phyloP scores from a whole-genome alignment of 108 stramenopile species.

The Pseudonitzschia pungens region DNA sequence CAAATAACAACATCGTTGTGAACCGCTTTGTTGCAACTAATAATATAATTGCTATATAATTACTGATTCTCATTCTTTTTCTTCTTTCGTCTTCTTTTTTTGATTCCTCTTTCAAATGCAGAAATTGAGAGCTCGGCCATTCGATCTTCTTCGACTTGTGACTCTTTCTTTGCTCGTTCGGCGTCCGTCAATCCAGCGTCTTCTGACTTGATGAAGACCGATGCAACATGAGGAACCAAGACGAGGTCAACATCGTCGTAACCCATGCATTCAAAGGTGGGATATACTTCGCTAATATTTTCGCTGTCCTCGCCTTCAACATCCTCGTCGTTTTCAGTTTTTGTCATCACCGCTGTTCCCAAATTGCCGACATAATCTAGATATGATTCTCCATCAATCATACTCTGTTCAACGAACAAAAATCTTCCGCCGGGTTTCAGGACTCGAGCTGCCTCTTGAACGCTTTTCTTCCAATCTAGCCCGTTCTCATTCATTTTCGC shows the following conservation, averaged over 20 bases:
- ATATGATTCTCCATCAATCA: conserved; percentile 65
- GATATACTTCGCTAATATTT: conserved; percentile 21
- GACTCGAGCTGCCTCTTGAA: conserved; percentile 80
- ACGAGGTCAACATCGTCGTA: conserved; percentile 81
- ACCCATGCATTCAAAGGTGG: conserved; percentile 73
- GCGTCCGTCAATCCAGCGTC: conserved; percentile 65
- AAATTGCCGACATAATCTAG: conserved; percentile 63
- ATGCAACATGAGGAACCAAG: conserved; percentile 78
- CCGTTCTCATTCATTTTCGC: conserved; percentile 74
- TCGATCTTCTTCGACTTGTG: conserved; percentile 59
- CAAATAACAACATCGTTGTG: too few species aligned
- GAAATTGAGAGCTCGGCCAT: conserved; percentile 71
- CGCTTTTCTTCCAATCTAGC: conserved; percentile 70
- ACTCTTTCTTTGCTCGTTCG: conserved; percentile 44
- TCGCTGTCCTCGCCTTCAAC: conserved; percentile 17
- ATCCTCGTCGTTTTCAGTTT: conserved; percentile 27
- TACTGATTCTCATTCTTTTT: conserved; percentile 28
- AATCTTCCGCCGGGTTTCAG: conserved; percentile 84
- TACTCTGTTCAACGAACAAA: conserved; percentile 78
- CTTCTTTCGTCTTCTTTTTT: conserved; percentile 74
- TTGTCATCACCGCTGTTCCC: conserved; percentile 16
- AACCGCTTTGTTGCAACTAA: too few species aligned
- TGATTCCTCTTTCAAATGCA: conserved; percentile 83
- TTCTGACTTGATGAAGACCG: conserved; percentile 73
- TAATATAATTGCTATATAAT: too few species aligned